Evolutionary conservation across 2,329 filamentous ascomycete genomes (phyloP).

Genomic region (Bipolaris sorokiniana): DNA sequence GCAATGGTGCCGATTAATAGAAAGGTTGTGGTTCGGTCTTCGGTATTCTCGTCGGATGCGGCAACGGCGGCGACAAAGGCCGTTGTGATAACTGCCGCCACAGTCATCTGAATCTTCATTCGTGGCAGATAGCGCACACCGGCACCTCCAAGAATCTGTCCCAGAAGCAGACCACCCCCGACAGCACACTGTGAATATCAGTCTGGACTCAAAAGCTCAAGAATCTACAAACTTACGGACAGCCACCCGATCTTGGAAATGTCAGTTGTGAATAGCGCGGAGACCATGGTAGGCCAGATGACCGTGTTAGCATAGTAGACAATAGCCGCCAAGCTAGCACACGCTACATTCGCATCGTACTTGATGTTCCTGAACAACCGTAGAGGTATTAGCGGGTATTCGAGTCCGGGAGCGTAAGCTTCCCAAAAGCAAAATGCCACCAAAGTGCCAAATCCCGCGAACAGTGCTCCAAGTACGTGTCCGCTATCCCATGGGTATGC

Average conservation of each 20-base stretch:
- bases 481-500: constrained; percentile 45
- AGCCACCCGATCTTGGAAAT: constrained; percentile 41
- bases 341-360: constrained; percentile 43
- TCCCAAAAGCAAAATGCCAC: constrained; percentile 44
- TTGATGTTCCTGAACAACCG: constrained; percentile 45
- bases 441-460: constrained; percentile 41
- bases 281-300: constrained; percentile 42
- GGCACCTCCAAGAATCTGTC: constrained; percentile 40
- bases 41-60: constrained; percentile 24
- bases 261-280: constrained; percentile 37
- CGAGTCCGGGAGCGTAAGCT: constrained; percentile 31
- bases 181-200: constrained; percentile 34
- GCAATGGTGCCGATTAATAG: constrained; percentile 36
- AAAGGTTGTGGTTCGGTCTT: constrained; percentile 27
- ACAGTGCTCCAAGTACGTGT: constrained; percentile 45
- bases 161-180: constrained; percentile 42
- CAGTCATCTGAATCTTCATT: constrained; percentile 43
- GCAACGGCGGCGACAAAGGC: constrained; percentile 38
- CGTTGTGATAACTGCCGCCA: constrained; percentile 31
- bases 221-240: constrained; percentile 24
- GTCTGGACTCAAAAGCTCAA: neutral
- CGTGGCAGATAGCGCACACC: constrained; percentile 38
- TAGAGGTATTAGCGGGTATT: constrained; percentile 48
- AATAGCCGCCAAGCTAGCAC: constrained; percentile 42
- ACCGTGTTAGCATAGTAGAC: constrained; percentile 45